Conservation (phyloP, 106 monocot species). For the Hemerocallis citrina region DNA sequence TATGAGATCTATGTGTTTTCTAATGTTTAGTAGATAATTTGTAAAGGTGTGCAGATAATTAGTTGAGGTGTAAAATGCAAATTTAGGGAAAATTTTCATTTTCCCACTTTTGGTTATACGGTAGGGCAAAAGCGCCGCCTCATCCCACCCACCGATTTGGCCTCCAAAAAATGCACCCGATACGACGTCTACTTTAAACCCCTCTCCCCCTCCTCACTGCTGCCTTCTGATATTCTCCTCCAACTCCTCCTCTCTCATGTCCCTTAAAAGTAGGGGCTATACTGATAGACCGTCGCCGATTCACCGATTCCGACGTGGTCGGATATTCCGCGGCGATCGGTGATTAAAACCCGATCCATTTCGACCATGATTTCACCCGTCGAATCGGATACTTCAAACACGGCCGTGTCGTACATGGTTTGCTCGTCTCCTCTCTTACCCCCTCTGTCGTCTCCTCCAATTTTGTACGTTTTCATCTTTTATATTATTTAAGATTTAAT, state of each 20-base stretch:
- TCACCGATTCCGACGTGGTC: constrained; percentile 50
- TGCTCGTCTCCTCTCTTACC: constrained; percentile 86
- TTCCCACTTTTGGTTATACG: no score
- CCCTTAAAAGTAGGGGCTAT: constrained; percentile 29
- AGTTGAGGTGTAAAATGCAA: no score
- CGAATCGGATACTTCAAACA: constrained; percentile 37
- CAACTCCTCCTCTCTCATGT: not conserved
- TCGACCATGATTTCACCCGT: constrained; percentile 42
- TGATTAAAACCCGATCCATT: constrained; percentile 69
- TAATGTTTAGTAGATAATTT: no score
- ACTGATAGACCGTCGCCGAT: constrained; percentile 29
- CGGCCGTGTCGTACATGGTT: constrained; percentile 73
- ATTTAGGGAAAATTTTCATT: no score
- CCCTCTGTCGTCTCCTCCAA: constrained; percentile 65
- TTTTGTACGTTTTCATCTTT: constrained; percentile 56
- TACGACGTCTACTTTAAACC: no score
- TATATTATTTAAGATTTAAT: no score
- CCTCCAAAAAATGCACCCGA: no score
- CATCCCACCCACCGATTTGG: no score
- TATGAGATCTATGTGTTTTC: no score
- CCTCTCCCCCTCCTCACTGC: not conserved
- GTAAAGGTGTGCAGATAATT: no score
- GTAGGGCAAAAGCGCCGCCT: no score
- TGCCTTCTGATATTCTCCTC: not conserved
- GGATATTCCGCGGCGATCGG: constrained; percentile 52